Conservation (phyloP, 1,284 basidiomycete genomes). For the Volvariella surrecta region DNA sequence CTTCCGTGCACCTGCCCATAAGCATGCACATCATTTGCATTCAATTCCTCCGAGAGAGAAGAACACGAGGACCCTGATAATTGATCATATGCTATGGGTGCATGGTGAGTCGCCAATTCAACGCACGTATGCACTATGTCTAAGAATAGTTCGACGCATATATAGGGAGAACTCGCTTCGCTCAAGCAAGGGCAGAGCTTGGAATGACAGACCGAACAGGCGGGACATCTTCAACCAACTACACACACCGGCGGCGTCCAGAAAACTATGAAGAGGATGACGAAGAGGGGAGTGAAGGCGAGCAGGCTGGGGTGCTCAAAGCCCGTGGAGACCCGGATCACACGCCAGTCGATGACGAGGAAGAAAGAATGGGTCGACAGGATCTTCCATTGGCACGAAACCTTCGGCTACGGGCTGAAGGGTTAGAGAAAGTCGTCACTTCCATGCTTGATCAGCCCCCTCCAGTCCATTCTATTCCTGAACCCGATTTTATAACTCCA, state of each 20-base stretch:
- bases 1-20: conserved; percentile 57
- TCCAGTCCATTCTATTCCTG: conserved; percentile 39
- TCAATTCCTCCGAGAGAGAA: conserved; percentile 74
- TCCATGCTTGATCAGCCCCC: conserved; percentile 75
- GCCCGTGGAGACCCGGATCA: conserved; percentile 45
- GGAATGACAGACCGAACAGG: conserved; percentile 74
- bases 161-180: conserved; percentile 61
- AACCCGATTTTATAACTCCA: conserved; percentile 37
- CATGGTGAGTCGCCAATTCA: conserved; percentile 34
- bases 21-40: conserved; percentile 65
- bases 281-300: conserved; percentile 55
- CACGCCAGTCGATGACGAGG: conserved; percentile 49
- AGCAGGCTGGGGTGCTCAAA: conserved; percentile 43
- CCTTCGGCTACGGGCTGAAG: conserved; percentile 63
- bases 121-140: neutral
- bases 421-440: conserved; percentile 69
- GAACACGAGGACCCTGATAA: conserved; percentile 71
- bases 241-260: conserved; percentile 52
- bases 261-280: conserved; percentile 70
- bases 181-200: conserved; percentile 72
- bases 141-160: neutral
- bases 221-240: conserved; percentile 47
- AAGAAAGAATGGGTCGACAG: conserved; percentile 43
- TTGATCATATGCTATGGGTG: conserved; percentile 78
- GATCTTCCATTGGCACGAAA: conserved; percentile 52